Base-by-base conservation (phyloP, 1,284 basidiomycete genomes). In the Phellopilus nigrolimitatus region DNA sequence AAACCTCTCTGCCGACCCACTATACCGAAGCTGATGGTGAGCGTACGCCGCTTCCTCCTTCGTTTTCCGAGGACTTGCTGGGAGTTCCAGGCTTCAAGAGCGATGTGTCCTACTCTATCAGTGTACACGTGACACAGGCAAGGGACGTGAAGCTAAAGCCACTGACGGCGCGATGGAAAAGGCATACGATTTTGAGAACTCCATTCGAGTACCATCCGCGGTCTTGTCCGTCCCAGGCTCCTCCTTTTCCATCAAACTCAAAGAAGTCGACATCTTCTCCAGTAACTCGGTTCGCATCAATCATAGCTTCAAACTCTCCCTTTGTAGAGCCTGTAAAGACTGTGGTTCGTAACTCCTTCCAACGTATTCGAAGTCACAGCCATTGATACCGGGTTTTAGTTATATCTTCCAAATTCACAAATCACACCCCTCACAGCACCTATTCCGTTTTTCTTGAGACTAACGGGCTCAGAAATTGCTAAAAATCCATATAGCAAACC, bases 401-500 rank as follows among this genome's bases (percentile, higher is more conserved):
- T 55, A 2, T 55, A 55, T 24, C 44, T 55, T 24, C 54, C 54
- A 19, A 55, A 46, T 31, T 51, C 54, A 12, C 54, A 47, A 42
- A 42, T 51, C 8, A 31, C 27, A 30, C 45, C 54, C n/a, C 7
- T 51, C 10, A 37, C 19, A 10, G 24, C 27, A 7, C 21, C 54
- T 10, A 55, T 51, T 19, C 54, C 54, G 8, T 55, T 55, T 33
- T 55, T 37, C 27, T 33, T 55, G n/a, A 51, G 40, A 15, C 22
- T 55, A 31, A 41, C 34, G 10, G 49, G 49, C 6, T 28, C 54
- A 3, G 49, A 55, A 42, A 30, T 33, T 8, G 38, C 31, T 1
- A 43, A 51, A 3, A 36, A 24, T n/a, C 17, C 30, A 22, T 50
- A 39, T 25, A 49, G 40, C 40, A 17, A 36, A 12, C 45, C 48